Percentiles rank a stretch among this genome's conserved stretches.
Conservation (phyloP, 2,329 filamentous ascomycete genomes). For the Sporothrix protearum region DNA sequence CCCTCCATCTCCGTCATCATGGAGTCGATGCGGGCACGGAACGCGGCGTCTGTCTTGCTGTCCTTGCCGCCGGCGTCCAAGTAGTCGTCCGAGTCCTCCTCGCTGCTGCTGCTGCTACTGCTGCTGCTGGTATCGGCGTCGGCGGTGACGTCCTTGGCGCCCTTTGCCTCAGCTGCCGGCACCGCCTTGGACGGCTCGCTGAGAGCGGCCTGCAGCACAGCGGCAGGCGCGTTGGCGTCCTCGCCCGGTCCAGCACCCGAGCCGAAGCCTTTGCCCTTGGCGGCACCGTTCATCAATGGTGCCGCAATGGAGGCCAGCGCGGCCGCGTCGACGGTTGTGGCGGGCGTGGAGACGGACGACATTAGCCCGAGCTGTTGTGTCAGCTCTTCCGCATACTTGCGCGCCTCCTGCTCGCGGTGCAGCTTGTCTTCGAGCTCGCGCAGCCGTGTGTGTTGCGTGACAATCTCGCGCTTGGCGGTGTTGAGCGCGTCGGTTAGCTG, state of each 20-base stretch:
- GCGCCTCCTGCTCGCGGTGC: conserved; percentile 72
- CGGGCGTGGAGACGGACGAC: background rate
- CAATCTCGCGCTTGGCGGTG: conserved; percentile 79
- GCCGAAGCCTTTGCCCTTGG: conserved; percentile 28
- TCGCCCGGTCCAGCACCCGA: background rate
- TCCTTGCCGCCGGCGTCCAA: background rate
- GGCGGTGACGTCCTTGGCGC: background rate
- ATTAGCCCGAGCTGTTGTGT: conserved; percentile 60
- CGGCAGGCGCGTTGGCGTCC: background rate
- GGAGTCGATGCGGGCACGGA: conserved; percentile 69
- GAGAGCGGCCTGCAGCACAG: background rate
- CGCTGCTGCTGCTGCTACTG: background rate
- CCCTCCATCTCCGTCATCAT: conserved; percentile 78
- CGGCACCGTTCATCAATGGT: conserved; percentile 39
- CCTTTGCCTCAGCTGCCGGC: background rate
- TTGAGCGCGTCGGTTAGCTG: conserved; percentile 81
- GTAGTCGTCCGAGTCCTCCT: background rate
- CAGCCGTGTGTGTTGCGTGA: conserved; percentile 74
- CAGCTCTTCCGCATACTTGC: conserved; percentile 79
- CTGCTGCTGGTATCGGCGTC: background rate
- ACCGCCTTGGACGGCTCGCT: conserved; percentile 34
- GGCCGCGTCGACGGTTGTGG: background rate
- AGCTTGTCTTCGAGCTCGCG: conserved; percentile 77
- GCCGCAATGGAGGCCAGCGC: background rate
- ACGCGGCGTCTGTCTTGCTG: conserved; percentile 23